Conservation (phyloP, 2,329 filamentous ascomycete species). For the Colletotrichum simmondsii region DNA sequence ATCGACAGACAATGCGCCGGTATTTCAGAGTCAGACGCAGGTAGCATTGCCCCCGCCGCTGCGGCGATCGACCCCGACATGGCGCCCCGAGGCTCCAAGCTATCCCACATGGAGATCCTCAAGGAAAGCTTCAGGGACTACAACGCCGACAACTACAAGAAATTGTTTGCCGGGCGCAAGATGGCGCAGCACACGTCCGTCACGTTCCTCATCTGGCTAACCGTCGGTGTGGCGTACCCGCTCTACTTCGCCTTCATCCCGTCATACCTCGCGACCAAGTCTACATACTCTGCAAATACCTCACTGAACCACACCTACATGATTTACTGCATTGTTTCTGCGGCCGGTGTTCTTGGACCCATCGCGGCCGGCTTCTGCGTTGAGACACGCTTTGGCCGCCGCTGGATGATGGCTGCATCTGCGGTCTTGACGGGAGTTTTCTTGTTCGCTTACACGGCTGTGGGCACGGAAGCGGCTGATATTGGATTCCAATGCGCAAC, state of each 20-base stretch:
- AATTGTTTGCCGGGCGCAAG: constrained; percentile 44
- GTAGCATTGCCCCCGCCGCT: neutral
- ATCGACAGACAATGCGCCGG: constrained; percentile 16
- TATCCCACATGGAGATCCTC: constrained; percentile 41
- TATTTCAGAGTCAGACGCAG: constrained; percentile 8
- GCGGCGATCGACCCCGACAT: constrained; percentile 13
- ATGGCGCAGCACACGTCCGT: constrained; percentile 48
- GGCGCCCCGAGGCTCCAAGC: constrained; percentile 14
- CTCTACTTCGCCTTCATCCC: constrained; percentile 59
- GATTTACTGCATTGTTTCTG: constrained; percentile 50
- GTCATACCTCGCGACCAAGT: constrained; percentile 54
- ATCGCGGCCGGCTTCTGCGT: constrained; percentile 53
- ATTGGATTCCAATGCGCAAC: constrained; percentile 55
- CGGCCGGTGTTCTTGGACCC: constrained; percentile 51
- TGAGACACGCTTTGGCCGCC: constrained; percentile 52
- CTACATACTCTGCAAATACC: constrained; percentile 38
- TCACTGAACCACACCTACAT: constrained; percentile 46
- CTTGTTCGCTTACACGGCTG: constrained; percentile 56
- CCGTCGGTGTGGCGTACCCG: constrained; percentile 58
- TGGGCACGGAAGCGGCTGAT: constrained; percentile 49
- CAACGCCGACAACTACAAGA: constrained; percentile 42
- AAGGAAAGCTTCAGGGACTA: constrained; percentile 32
- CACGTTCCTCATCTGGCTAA: constrained; percentile 55
- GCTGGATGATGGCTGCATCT: constrained; percentile 57
- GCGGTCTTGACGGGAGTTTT: constrained; percentile 56